Conservation (phyloP, 1,284 basidiomycete species). For the Gomphus bonarii region DNA sequence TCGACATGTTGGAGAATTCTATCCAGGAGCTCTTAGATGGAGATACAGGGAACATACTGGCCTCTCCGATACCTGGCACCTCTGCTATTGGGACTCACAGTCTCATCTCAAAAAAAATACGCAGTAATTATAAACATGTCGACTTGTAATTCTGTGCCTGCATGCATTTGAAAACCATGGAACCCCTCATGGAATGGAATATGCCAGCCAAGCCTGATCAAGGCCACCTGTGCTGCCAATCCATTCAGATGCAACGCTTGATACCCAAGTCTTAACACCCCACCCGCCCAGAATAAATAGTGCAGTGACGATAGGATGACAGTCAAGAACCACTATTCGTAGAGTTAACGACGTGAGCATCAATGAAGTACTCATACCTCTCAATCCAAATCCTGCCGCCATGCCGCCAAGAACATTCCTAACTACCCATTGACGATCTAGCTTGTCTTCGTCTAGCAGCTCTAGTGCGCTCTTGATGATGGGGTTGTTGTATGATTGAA, state of each 20-base stretch:
- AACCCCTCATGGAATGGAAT: conserved; percentile 56
- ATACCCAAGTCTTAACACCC: conserved; percentile 57
- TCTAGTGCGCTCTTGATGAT: conserved; percentile 31
- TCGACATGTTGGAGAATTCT: conserved; percentile 68
- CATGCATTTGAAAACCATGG: background rate
- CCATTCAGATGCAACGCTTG: conserved; percentile 52
- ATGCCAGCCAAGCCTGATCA: conserved; percentile 60
- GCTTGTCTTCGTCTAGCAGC: conserved; percentile 51
- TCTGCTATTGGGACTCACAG: background rate
- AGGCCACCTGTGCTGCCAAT: conserved; percentile 23
- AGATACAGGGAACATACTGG: conserved; percentile 26
- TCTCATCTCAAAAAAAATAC: background rate
- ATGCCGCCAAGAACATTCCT: conserved; percentile 79
- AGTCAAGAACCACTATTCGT: conserved; percentile 58
- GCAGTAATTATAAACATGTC: background rate
- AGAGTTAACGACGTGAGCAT: conserved; percentile 19
- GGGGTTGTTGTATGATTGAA: conserved; percentile 15
- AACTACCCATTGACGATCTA: conserved; percentile 79
- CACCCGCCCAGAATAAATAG: conserved; percentile 71
- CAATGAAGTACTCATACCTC: conserved; percentile 28
- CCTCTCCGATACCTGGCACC: background rate
- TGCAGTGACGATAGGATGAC: conserved; percentile 68
- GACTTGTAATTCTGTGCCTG: background rate
- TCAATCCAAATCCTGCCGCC: conserved; percentile 63
- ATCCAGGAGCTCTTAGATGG: conserved; percentile 79